phyloP scores from a whole-genome alignment of 2,329 filamentous ascomycete genomes.

The Verticillium isaacii region DNA sequence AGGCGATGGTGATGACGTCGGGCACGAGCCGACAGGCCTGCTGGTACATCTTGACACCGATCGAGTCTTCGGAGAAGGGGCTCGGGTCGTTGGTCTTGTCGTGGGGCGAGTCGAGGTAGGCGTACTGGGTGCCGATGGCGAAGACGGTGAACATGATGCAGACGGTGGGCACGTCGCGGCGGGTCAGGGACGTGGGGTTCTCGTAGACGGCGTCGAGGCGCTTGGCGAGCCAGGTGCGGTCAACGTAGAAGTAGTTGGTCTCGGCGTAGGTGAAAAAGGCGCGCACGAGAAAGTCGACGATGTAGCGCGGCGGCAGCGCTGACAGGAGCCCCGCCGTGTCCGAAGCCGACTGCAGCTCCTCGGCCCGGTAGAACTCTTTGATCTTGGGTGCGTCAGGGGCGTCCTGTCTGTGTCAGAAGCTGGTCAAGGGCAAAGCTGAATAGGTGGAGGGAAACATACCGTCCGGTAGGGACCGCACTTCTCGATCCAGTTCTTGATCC shows the following conservation, averaged over 20 bases:
- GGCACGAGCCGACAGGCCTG: conserved; percentile 49
- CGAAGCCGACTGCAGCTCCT: conserved; percentile 37
- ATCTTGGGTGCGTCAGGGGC: conserved; percentile 19
- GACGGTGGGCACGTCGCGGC: conserved; percentile 34
- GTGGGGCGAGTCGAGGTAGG: conserved; percentile 33
- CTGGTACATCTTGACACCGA: conserved; percentile 52
- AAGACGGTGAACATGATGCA: conserved; percentile 42
- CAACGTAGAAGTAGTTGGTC: conserved; percentile 44
- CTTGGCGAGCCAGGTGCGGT: conserved; percentile 34
- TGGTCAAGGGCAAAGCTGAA: neutral
- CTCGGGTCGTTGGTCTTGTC: conserved; percentile 12
- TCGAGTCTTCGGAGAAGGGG: conserved; percentile 42
- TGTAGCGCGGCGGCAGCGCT: conserved; percentile 39
- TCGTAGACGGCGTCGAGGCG: conserved; percentile 37
- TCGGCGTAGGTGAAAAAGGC: conserved; percentile 43
- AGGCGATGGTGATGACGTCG: conserved; percentile 51
- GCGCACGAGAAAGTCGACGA: conserved; percentile 40
- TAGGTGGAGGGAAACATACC: conserved; percentile 7
- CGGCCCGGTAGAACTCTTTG: conserved; percentile 38
- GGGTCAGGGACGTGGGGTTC: conserved; percentile 28
- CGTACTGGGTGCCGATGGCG: conserved; percentile 46
- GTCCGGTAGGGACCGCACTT: conserved; percentile 18
- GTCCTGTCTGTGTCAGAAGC: neutral
- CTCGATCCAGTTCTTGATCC: conserved; percentile 44
- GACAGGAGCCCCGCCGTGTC: conserved; percentile 31